These are phyloP conservation scores for Cercospora berteroae DNA, from an alignment of 2,329 filamentous ascomycete species.

Conservation along the genomic window DNA sequence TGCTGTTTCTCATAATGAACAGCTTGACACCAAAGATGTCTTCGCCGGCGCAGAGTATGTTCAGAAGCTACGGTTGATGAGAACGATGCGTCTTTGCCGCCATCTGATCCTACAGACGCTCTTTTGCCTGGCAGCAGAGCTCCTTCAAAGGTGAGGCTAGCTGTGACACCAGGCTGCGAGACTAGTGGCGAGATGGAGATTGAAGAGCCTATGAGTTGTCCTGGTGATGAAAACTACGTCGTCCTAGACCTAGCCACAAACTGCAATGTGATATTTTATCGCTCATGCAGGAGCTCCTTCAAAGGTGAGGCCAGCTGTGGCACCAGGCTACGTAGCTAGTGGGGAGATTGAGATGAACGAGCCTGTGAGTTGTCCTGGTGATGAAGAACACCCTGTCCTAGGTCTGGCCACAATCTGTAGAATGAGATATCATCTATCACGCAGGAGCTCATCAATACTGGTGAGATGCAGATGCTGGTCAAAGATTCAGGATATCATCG, in stretches of 20 bases:
- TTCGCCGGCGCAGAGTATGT: not conserved
- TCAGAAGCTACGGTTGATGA: not conserved
- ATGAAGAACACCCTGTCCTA: not conserved
- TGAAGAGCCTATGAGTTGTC: not conserved
- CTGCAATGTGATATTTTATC: not conserved
- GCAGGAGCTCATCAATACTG: not conserved
- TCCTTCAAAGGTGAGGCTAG: not conserved
- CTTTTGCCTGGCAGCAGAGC: not conserved
- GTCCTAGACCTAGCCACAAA: not conserved
- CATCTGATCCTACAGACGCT: not conserved
- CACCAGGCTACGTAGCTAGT: not conserved
- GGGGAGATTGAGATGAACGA: not conserved
- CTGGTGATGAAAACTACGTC: not conserved
- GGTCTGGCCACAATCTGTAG: not conserved
- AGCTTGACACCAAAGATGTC: not conserved
- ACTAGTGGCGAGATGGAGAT: not conserved
- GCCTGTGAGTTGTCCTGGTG: not conserved
- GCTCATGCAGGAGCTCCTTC: not conserved
- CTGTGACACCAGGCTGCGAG: not conserved
- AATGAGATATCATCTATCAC: not conserved
- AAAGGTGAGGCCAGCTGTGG: not conserved
- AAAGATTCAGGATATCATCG: not conserved
- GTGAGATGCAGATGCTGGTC: not conserved
- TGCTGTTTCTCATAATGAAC: not conserved
- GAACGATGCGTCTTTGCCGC: not conserved